Conservation (phyloP, 805 yeast species). For the Metschnikowia lochheadii region DNA sequence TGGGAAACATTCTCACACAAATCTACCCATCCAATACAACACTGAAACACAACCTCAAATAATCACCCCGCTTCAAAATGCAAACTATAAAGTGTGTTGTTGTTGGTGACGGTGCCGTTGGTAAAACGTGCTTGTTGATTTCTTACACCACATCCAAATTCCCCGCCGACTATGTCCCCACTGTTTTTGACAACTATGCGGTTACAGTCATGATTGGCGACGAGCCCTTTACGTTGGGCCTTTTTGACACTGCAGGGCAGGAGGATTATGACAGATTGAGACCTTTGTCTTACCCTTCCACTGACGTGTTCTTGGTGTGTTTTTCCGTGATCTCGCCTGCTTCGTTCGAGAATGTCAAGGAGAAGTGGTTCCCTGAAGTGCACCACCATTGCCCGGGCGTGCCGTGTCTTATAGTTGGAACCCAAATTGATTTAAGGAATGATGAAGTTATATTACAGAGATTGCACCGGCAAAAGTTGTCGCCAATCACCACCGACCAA, state of each 20-base stretch:
- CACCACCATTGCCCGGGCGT: conserved; percentile 97
- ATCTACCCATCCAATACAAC: neutral
- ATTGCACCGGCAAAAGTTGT: conserved; percentile 82
- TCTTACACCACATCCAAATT: conserved; percentile 96
- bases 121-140: conserved; percentile 91
- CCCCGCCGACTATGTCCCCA: conserved; percentile 97
- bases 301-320: conserved; percentile 94
- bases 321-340: conserved; percentile 97
- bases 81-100: conserved; percentile 89
- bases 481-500: conserved; percentile 79
- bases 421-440: conserved; percentile 91
- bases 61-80: conserved; percentile 24
- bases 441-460: conserved; percentile 89
- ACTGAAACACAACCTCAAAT: conserved; percentile 2
- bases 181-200: conserved; percentile 95
- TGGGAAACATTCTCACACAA: conserved; percentile 5
- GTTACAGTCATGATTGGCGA: conserved; percentile 96
- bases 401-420: conserved; percentile 94
- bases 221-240: conserved; percentile 95
- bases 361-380: conserved; percentile 98
- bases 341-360: conserved; percentile 93
- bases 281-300: conserved; percentile 94
- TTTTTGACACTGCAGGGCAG: conserved; percentile 98
- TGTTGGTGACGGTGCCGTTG: conserved; percentile 99
- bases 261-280: conserved; percentile 98